Evolutionary conservation across 169 alveolate species (phyloP).

Genomic region (Eimeria necatrix): DNA sequence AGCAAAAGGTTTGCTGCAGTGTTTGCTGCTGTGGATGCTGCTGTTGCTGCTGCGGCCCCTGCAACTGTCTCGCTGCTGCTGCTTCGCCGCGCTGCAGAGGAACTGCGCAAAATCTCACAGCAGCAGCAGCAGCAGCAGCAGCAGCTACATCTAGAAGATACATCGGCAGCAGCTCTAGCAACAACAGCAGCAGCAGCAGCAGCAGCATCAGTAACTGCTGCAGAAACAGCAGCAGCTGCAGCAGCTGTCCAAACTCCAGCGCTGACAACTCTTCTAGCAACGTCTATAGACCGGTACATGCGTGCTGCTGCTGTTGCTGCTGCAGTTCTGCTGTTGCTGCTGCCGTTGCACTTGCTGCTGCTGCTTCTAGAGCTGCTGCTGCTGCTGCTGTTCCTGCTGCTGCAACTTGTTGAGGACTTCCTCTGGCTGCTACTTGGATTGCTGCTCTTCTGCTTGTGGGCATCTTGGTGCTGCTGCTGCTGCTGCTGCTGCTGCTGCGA

Average conservation of each 20-base stretch:
- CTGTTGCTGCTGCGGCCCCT: constrained; percentile 66
- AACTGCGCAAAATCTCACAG: constrained; percentile 5
- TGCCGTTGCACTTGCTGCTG: constrained; percentile 30
- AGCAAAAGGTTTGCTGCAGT: constrained; percentile 16
- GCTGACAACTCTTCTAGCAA: constrained; percentile 19
- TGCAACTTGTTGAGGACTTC: neutral
- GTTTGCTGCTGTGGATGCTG: constrained; percentile 55
- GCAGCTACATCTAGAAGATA: constrained; percentile 23
- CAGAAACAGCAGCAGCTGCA: neutral
- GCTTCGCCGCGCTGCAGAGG: constrained; percentile 52
- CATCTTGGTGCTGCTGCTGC: neutral
- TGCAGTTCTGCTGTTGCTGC: constrained; percentile 28
- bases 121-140: constrained; percentile 22
- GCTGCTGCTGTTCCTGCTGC: neutral
- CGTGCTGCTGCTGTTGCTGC: constrained; percentile 7
- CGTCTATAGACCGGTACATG: constrained; percentile 38
- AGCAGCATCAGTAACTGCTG: constrained; percentile 1
- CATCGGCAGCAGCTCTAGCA: neutral
- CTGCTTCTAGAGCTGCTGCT: neutral
- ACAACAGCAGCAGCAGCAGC: constrained; percentile 17
- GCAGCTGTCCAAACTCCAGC: neutral
- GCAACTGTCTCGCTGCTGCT: constrained; percentile 47
- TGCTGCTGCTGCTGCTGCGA: neutral
- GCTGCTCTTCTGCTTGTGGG: neutral
- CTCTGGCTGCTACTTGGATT: neutral